phyloP scores from a whole-genome alignment of 306 rosid species.

The Prinsepia uniflora region DNA sequence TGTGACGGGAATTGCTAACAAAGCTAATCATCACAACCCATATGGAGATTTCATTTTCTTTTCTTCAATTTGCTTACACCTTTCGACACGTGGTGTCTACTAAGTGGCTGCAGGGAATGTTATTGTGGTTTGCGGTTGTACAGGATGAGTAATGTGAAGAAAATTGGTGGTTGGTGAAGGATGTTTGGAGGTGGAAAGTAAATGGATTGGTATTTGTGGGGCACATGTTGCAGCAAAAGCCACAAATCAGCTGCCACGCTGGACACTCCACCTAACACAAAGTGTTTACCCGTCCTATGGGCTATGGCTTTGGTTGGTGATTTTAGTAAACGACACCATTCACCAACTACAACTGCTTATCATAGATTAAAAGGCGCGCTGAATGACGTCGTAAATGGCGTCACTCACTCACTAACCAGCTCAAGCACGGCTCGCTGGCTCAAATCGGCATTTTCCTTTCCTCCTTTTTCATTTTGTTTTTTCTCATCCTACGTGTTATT shows the following conservation, averaged over 20 bases:
- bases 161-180: conserved; percentile 26
- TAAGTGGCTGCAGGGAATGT: neutral
- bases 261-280: conserved; percentile 25
- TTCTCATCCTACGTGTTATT: neutral
- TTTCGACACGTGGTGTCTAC: neutral
- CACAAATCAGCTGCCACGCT: conserved; percentile 15
- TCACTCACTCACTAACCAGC: neutral
- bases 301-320: conserved; percentile 3
- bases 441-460: neutral
- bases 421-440: neutral
- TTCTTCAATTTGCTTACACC: fast-evolving
- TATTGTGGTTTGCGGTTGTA: neutral
- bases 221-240: conserved; percentile 11
- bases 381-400: neutral
- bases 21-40: neutral
- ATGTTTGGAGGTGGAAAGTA: neutral
- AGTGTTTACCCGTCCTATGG: neutral
- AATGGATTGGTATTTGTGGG: conserved; percentile 3
- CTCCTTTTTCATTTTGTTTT: neutral
- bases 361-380: neutral
- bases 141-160: neutral
- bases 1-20: neutral
- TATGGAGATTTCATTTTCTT: neutral
- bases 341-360: conserved; percentile 17
- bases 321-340: conserved; percentile 9